These are phyloP conservation scores for Botrytis byssoidea DNA, from an alignment of 2,329 filamentous ascomycete genomes.

Conservation along the genomic window DNA sequence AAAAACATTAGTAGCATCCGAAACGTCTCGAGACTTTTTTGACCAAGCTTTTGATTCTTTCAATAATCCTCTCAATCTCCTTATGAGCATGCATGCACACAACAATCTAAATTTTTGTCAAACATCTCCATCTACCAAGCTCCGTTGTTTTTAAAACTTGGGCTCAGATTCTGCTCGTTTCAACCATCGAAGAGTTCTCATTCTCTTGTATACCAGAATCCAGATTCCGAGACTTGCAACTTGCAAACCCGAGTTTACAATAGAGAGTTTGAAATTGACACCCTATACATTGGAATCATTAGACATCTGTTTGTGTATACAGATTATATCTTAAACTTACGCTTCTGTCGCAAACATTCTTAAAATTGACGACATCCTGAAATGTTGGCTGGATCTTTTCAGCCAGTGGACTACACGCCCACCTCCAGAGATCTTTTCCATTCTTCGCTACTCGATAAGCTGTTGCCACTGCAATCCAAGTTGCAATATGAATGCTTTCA, in stretches of 20 bases:
- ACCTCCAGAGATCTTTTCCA: slow-evolving; percentile 30
- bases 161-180: background rate
- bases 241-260: background rate
- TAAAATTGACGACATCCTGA: slow-evolving; percentile 29
- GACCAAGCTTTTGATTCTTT: background rate
- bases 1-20: too few relatives aligned
- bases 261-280: background rate
- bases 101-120: background rate
- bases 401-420: slow-evolving; percentile 27
- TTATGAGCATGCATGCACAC: background rate
- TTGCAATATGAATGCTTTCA: slow-evolving; percentile 23
- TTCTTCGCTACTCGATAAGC: slow-evolving; percentile 28
- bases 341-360: slow-evolving; percentile 26
- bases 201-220: slow-evolving; percentile 4
- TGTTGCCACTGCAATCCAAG: slow-evolving; percentile 27
- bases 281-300: background rate
- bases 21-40: too few relatives aligned
- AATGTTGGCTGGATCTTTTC: slow-evolving; percentile 29
- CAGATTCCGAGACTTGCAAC: slow-evolving; percentile 15
- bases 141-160: too few relatives aligned
- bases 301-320: background rate
- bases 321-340: slow-evolving; percentile 4
- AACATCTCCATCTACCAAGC: too few relatives aligned
- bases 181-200: slow-evolving; percentile 1
- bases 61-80: background rate